Evolutionary conservation across 2,329 filamentous ascomycete species (phyloP).

Genomic region (Fusarium dlaminii): DNA sequence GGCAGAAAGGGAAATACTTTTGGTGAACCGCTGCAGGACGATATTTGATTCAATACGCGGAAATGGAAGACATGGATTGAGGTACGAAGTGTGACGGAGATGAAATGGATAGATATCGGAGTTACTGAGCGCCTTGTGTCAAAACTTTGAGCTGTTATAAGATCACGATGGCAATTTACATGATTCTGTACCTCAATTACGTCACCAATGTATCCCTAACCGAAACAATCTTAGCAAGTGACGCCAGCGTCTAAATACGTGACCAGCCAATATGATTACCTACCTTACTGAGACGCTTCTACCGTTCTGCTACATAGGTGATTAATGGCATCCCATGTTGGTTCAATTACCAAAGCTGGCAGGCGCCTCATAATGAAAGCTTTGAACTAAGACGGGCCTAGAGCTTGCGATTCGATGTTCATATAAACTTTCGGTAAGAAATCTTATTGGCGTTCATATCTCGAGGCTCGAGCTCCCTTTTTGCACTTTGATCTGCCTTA

Average conservation of each 20-base stretch:
- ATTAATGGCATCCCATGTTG: background rate
- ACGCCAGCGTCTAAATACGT: conserved; percentile 42
- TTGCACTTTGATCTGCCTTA: background rate
- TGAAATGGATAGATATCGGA: background rate
- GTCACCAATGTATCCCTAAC: conserved; percentile 33
- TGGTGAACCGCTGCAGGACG: conserved; percentile 26
- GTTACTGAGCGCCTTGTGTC: background rate
- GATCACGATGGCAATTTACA: background rate
- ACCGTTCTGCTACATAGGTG: background rate
- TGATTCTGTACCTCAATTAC: background rate
- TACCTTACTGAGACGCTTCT: background rate
- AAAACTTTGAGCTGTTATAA: background rate
- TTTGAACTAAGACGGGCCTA: background rate
- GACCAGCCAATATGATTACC: background rate
- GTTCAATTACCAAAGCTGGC: background rate
- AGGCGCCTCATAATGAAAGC: background rate
- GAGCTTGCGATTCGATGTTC: background rate
- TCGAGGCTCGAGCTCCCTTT: background rate
- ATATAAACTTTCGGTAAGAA: background rate
- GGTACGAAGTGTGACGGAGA: background rate
- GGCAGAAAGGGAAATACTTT: conserved; percentile 6
- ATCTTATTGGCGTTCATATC: background rate
- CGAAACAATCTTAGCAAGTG: conserved; percentile 50
- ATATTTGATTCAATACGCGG: background rate
- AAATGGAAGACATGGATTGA: background rate